Conservation (phyloP, 106 monocot species). For the Alisma plantagoaquatica region DNA sequence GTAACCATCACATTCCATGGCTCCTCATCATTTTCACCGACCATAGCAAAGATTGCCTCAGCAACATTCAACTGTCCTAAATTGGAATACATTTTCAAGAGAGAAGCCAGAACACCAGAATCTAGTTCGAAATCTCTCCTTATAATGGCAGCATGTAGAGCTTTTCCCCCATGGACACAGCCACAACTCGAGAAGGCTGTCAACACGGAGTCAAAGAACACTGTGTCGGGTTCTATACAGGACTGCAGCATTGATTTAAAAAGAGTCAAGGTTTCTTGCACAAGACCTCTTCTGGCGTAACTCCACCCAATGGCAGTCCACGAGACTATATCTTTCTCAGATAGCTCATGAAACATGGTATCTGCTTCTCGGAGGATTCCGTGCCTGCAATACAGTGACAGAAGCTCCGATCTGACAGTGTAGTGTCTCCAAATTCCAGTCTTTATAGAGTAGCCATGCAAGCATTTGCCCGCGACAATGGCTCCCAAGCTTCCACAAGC, state of each 20-base stretch:
- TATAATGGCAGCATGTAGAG: slow-evolving; percentile 52
- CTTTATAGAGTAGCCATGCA: slow-evolving; percentile 50
- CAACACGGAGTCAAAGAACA: slow-evolving; percentile 52
- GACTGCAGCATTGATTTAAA: slow-evolving; percentile 39
- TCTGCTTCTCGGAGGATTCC: slow-evolving; percentile 33
- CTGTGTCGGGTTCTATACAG: slow-evolving; percentile 42
- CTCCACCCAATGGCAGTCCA: slow-evolving; percentile 50
- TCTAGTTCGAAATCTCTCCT: slow-evolving; percentile 33
- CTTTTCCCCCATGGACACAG: slow-evolving; percentile 29
- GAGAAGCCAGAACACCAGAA: slow-evolving; percentile 15
- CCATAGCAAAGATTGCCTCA: slow-evolving; percentile 21
- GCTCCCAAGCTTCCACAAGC: slow-evolving; percentile 37
- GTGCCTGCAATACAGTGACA: slow-evolving; percentile 63
- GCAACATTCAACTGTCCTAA: slow-evolving; percentile 29
- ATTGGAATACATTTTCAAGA: slow-evolving; percentile 57
- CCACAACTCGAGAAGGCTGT: slow-evolving; percentile 22
- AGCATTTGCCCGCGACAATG: slow-evolving; percentile 25
- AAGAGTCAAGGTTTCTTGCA: slow-evolving; percentile 21
- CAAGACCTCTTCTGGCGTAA: slow-evolving; percentile 32
- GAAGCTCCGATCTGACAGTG: slow-evolving; percentile 31
- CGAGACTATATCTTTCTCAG: slow-evolving; percentile 47
- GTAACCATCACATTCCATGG: slow-evolving; percentile 52
- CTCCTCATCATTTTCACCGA: slow-evolving; percentile 18
- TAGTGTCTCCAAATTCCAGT: slow-evolving; percentile 17
- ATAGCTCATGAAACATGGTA: slow-evolving; percentile 36